Conservation (phyloP, 495 filamentous ascomycete genomes). For the Glonium stellatum region DNA sequence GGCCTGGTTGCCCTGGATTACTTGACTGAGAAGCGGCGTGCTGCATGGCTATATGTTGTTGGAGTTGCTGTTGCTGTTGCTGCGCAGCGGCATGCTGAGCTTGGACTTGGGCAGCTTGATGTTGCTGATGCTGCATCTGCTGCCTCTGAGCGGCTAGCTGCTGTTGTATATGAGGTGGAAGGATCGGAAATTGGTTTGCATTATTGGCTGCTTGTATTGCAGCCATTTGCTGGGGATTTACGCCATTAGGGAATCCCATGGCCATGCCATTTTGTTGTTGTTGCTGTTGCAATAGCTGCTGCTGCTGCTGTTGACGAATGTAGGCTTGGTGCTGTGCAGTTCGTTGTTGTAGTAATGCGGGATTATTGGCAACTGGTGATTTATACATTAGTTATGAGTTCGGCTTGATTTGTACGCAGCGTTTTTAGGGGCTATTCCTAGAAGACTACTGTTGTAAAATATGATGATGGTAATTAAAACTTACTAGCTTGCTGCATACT, state of each 20-base stretch:
- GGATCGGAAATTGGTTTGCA: conserved; percentile 9
- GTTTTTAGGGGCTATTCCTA: too few species aligned
- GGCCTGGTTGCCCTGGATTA: conserved; percentile 31
- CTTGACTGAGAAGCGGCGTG: conserved; percentile 34
- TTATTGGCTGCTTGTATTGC: conserved; percentile 16
- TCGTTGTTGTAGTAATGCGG: conserved; percentile 44
- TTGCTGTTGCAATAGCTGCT: conserved; percentile 12
- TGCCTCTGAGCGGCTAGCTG: conserved; percentile 18
- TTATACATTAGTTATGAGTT: background rate
- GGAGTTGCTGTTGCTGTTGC: conserved; percentile 45
- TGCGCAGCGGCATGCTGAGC: conserved; percentile 45
- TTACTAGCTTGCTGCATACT: conserved; percentile 27
- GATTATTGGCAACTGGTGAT: conserved; percentile 47
- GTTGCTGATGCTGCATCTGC: conserved; percentile 33
- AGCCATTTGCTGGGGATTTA: conserved; percentile 16
- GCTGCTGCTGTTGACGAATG: conserved; percentile 37
- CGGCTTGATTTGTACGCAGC: too few species aligned
- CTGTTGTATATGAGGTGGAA: conserved; percentile 24
- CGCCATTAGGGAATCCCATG: conserved; percentile 19
- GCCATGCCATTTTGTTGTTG: conserved; percentile 18
- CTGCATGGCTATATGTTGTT: conserved; percentile 35
- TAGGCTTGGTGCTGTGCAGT: conserved; percentile 39
- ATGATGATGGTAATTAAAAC: background rate
- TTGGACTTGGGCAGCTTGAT: conserved; percentile 23
- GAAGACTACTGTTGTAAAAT: background rate